A percentile compares a stretch with the other conserved stretches of the same genome.
Conservation (phyloP, 1,284 basidiomycete genomes). For the Ganoderma lingzhi region DNA sequence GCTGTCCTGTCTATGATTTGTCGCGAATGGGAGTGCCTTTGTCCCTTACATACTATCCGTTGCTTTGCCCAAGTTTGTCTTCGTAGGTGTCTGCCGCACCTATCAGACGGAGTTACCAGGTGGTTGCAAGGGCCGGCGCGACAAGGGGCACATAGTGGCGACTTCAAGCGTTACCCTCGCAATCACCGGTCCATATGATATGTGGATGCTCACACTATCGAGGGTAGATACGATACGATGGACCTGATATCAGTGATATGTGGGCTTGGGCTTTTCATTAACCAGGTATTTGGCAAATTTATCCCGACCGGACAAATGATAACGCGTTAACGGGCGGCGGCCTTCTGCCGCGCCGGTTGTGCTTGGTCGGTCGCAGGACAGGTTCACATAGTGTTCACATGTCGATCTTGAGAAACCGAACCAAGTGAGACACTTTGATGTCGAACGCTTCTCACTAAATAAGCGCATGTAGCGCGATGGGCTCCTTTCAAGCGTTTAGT, state of each 20-base stretch:
- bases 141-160: background rate
- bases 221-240: background rate
- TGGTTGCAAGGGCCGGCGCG: background rate
- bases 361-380: background rate
- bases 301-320: background rate
- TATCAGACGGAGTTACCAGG: background rate
- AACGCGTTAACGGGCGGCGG: background rate
- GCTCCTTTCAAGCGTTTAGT: background rate
- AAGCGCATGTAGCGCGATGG: background rate
- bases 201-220: background rate
- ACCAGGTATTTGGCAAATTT: background rate
- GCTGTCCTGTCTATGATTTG: background rate
- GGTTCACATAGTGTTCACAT: background rate
- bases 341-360: background rate
- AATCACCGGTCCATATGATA: background rate
- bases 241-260: too few species aligned
- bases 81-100: background rate
- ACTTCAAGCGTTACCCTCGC: background rate
- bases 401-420: background rate
- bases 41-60: background rate
- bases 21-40: conserved; percentile 3
- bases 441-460: too few species aligned
- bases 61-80: background rate
- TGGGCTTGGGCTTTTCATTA: background rate
- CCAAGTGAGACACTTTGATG: background rate